These are phyloP conservation scores for Tylopilus rubrobrunneus DNA, from an alignment of 768 basidiomycete species.

Conservation along the genomic window DNA sequence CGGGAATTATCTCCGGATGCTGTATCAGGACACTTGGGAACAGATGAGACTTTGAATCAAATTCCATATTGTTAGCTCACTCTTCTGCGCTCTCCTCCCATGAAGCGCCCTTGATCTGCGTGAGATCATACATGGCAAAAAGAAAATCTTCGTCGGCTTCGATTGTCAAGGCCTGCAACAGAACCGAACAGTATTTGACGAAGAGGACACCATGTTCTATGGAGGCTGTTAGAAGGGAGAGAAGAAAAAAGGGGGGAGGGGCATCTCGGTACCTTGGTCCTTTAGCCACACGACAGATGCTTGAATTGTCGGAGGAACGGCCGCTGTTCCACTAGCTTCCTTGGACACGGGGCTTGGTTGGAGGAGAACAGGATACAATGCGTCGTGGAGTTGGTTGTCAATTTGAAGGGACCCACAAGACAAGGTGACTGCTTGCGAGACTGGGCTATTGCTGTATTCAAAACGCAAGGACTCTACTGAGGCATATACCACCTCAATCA, in stretches of 20 bases:
- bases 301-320: slow-evolving; percentile 80
- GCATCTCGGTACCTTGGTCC: slow-evolving; percentile 65
- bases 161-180: slow-evolving; percentile 91
- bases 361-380: slow-evolving; percentile 88
- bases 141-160: slow-evolving; percentile 97
- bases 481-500: slow-evolving; percentile 88
- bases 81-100: slow-evolving; percentile 80
- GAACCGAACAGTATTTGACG: slow-evolving; percentile 92
- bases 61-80: slow-evolving; percentile 40
- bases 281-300: slow-evolving; percentile 86
- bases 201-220: slow-evolving; percentile 97
- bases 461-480: slow-evolving; percentile 76
- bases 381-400: slow-evolving; percentile 97
- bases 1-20: slow-evolving; percentile 61
- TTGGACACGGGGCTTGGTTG: slow-evolving; percentile 89
- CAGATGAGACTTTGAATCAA: slow-evolving; percentile 4
- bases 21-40: slow-evolving; percentile 64
- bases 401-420: slow-evolving; percentile 87
- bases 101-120: slow-evolving; percentile 84
- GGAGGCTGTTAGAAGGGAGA: neutral
- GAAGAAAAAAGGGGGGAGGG: neutral
- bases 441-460: slow-evolving; percentile 76
- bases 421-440: slow-evolving; percentile 76
- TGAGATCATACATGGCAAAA: slow-evolving; percentile 87
- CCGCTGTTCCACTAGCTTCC: slow-evolving; percentile 69